Conservation (phyloP, 176 grass and related monocot genomes). For the Puccinellia tenuiflora region DNA sequence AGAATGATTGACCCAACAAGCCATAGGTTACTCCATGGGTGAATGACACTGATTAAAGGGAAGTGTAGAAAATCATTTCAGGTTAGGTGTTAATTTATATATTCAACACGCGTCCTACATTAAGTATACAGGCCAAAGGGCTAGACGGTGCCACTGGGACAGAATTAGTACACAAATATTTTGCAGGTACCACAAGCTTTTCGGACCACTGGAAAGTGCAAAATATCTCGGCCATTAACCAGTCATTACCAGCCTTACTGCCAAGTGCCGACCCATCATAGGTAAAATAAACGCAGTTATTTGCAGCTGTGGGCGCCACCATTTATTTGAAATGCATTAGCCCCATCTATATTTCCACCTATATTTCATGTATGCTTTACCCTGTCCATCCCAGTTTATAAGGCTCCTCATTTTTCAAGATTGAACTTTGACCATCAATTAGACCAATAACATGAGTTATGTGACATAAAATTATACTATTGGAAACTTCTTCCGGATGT, state of each 20-base stretch:
- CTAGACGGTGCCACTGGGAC: not conserved
- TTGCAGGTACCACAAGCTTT: not conserved
- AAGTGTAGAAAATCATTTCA: not conserved
- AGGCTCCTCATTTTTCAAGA: not conserved
- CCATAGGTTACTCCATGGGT: conserved; percentile 94
- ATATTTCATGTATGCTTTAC: not conserved
- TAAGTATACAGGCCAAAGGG: not conserved
- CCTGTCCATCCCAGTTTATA: not conserved
- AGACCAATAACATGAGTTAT: not conserved
- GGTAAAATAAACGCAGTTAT: not conserved
- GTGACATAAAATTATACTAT: not conserved
- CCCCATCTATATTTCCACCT: not conserved
- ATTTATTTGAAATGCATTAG: not conserved
- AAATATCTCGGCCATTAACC: not conserved
- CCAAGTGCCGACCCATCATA: not conserved
- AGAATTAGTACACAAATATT: conserved; percentile 17
- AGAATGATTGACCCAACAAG: conserved; percentile 88
- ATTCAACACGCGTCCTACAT: not conserved
- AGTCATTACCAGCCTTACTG: not conserved
- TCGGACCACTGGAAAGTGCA: not conserved
- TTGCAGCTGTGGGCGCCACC: not conserved
- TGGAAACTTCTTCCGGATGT: not conserved
- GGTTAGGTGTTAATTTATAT: not conserved
- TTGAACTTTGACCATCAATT: not conserved
- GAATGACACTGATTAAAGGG: conserved; percentile 69